Conservation (phyloP, 1,284 basidiomycete species). For the Lentinula novae-zelandiae region DNA sequence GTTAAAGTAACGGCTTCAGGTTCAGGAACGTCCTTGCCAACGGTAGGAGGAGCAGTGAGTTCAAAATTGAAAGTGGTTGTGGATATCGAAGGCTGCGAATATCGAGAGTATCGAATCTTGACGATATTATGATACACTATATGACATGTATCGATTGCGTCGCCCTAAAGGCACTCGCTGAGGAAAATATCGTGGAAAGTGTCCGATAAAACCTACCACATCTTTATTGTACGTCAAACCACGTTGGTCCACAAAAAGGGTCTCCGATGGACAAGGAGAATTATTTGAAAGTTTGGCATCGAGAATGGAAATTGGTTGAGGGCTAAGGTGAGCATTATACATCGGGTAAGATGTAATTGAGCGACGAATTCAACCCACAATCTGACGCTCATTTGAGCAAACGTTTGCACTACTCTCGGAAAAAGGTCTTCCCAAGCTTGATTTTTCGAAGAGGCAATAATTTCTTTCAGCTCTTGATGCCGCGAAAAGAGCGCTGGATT, state of each 20-base stretch:
- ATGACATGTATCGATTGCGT: conserved; percentile 40
- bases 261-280: conserved; percentile 38
- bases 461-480: conserved; percentile 33
- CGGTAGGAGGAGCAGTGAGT: conserved; percentile 35
- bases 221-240: conserved; percentile 50
- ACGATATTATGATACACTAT: conserved; percentile 29
- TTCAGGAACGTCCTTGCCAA: conserved; percentile 30
- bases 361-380: conserved; percentile 36
- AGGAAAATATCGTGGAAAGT: not conserved
- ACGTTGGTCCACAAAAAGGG: conserved; percentile 49
- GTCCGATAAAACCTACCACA: conserved; percentile 27
- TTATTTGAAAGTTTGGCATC: conserved; percentile 14
- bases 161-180: conserved; percentile 21
- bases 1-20: conserved; percentile 26
- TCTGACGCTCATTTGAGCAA: conserved; percentile 42
- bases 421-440: conserved; percentile 54
- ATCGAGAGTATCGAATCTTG: conserved; percentile 29
- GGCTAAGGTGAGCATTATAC: conserved; percentile 32
- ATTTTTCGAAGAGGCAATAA: conserved; percentile 38
- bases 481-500: conserved; percentile 28
- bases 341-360: not conserved
- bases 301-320: conserved; percentile 51
- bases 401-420: conserved; percentile 40
- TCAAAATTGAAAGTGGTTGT: conserved; percentile 28
- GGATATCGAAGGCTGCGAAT: conserved; percentile 14